Evolutionary conservation across 1,284 basidiomycete species (phyloP).

Genomic region (Boletus mariae): DNA sequence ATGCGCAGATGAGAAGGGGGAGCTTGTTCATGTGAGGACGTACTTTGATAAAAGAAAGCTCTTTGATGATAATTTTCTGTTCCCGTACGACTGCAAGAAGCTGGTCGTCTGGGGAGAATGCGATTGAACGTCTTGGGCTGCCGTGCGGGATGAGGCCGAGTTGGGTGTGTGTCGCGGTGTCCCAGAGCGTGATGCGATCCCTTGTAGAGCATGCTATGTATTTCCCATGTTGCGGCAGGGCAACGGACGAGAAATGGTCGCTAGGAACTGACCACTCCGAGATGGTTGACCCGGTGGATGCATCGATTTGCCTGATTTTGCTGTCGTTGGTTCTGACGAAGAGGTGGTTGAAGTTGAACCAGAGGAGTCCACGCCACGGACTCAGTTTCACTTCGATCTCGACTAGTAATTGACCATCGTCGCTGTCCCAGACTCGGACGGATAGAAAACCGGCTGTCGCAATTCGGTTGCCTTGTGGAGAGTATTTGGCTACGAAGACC

Average conservation of each 20-base stretch:
- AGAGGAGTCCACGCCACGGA: conserved; percentile 4
- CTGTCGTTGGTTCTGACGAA: conserved; percentile 3
- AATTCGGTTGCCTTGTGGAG: conserved; percentile 9
- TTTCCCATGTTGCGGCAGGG: conserved; percentile 1
- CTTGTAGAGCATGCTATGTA: conserved; percentile 1
- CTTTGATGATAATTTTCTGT: neutral
- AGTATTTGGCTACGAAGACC: conserved; percentile 11
- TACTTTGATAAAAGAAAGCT: conserved; percentile 1
- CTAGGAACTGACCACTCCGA: conserved; percentile 6
- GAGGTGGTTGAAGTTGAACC: conserved; percentile 2
- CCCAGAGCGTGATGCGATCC: neutral
- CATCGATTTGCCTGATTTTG: conserved; percentile 4
- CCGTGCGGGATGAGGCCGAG: neutral
- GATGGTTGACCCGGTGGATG: neutral
- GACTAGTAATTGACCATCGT: neutral
- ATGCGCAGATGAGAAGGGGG: neutral
- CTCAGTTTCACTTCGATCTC: neutral
- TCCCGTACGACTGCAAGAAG: neutral
- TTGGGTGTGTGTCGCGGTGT: neutral
- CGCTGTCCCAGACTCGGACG: conserved; percentile 3
- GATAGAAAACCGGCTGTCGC: conserved; percentile 8
- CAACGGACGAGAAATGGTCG: conserved; percentile 1
- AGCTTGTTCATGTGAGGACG: neutral
- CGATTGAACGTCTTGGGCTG: neutral
- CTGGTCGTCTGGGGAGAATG: conserved; percentile 5